These are phyloP conservation scores for Acacia melanoxylon DNA, from an alignment of 306 rosid genomes.

Conservation along the genomic window DNA sequence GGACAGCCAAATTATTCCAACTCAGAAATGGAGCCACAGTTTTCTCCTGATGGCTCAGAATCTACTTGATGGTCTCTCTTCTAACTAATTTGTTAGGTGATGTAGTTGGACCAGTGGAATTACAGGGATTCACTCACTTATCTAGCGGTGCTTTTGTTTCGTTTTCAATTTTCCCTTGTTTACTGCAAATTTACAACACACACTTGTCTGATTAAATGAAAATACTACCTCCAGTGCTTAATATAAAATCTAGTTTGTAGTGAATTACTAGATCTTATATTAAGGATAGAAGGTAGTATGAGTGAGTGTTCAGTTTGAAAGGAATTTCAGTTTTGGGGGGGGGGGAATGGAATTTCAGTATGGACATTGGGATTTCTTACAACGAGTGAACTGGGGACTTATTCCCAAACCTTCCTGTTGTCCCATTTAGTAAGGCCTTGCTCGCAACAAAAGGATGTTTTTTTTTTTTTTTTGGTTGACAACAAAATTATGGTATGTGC, in stretches of 20 bases:
- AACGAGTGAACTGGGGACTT: background rate
- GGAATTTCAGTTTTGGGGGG: background rate
- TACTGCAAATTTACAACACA: background rate
- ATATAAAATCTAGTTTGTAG: too few relatives aligned
- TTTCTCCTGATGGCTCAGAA: background rate
- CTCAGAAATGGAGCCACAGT: conserved; percentile 13
- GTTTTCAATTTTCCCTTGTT: background rate
- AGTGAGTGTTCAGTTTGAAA: background rate
- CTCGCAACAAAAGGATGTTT: background rate
- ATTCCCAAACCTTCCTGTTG: background rate
- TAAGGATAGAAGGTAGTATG: too few relatives aligned
- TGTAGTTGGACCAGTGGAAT: background rate
- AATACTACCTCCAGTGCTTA: background rate
- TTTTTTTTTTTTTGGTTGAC: background rate
- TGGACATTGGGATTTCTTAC: background rate
- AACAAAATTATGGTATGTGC: background rate
- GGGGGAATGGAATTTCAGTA: background rate
- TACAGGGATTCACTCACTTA: background rate
- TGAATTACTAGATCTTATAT: too few relatives aligned
- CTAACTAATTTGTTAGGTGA: background rate
- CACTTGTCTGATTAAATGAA: background rate
- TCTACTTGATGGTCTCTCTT: background rate
- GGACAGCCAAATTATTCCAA: conserved; percentile 21
- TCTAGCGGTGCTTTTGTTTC: background rate
- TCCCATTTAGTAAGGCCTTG: background rate